Evolutionary conservation across 139 green algal species (phyloP).

Genomic region (Trebouxia sp.): DNA sequence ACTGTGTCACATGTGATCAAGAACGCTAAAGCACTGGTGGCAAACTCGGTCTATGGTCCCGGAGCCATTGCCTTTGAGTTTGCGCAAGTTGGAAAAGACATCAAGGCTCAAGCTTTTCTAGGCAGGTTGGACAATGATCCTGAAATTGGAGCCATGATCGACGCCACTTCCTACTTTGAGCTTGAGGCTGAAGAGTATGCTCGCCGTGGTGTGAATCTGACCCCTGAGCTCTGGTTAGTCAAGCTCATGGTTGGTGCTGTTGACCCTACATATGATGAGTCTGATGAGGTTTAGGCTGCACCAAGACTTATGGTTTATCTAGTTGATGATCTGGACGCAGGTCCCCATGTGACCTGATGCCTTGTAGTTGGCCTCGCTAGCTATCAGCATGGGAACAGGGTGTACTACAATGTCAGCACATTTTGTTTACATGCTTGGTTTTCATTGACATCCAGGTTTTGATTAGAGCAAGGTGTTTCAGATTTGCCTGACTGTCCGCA

Average conservation of each 20-base stretch:
- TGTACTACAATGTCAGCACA: too few relatives aligned
- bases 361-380: too few relatives aligned
- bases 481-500: too few relatives aligned
- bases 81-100: slow-evolving; percentile 40
- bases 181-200: slow-evolving; percentile 38
- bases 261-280: slow-evolving; percentile 28
- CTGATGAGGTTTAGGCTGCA: background rate
- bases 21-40: background rate
- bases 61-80: slow-evolving; percentile 38
- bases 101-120: slow-evolving; percentile 27
- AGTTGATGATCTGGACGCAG: too few relatives aligned
- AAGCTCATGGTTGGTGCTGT: slow-evolving; percentile 41
- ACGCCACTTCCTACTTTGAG: slow-evolving; percentile 36
- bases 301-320: background rate
- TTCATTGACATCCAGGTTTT: too few relatives aligned
- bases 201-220: slow-evolving; percentile 24
- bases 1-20: slow-evolving; percentile 21
- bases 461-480: too few relatives aligned
- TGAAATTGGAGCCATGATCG: slow-evolving; percentile 32
- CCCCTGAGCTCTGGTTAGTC: slow-evolving; percentile 35
- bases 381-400: too few relatives aligned
- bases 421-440: too few relatives aligned
- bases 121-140: slow-evolving; percentile 33
- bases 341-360: too few relatives aligned
- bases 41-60: slow-evolving; percentile 22